Conservation (phyloP, 164 flowering plant genomes). For the Cinnamomum micranthum region DNA sequence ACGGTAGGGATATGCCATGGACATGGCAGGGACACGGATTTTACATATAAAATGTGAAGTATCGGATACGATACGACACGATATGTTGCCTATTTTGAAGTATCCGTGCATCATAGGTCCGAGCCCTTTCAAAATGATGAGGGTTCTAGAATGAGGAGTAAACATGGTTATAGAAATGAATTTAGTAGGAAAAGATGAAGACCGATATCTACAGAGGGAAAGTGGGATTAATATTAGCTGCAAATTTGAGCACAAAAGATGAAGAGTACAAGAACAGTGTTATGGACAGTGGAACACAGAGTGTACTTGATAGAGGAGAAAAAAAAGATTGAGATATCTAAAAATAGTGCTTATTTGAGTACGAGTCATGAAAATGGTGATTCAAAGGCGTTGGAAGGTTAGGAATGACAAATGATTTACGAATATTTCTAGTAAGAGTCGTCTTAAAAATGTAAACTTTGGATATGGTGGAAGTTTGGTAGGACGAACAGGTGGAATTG, state of each 20-base stretch:
- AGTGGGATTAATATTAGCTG: background rate
- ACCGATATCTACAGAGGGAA: background rate
- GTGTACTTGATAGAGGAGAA: too few species aligned
- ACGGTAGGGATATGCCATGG: too few species aligned
- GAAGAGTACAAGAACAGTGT: too few species aligned
- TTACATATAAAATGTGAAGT: too few species aligned
- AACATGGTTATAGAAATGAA: conserved; percentile 12
- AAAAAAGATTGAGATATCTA: background rate
- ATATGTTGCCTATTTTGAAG: too few species aligned
- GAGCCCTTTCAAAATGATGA: conserved; percentile 6
- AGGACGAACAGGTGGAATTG: background rate
- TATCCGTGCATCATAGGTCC: too few species aligned
- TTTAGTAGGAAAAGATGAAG: conserved; percentile 32
- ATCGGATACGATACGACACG: too few species aligned
- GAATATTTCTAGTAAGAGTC: background rate
- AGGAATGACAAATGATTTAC: background rate
- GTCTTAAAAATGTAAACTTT: background rate
- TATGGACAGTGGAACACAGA: too few species aligned
- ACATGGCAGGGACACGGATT: too few species aligned
- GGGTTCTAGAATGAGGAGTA: conserved; percentile 12
- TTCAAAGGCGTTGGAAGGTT: background rate
- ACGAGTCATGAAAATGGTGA: background rate
- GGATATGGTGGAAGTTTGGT: background rate
- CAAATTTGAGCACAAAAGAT: background rate
- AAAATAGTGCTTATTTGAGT: background rate